phyloP scores from a whole-genome alignment of 2,329 filamentous ascomycete genomes.

The Cordyceps farinosa region DNA sequence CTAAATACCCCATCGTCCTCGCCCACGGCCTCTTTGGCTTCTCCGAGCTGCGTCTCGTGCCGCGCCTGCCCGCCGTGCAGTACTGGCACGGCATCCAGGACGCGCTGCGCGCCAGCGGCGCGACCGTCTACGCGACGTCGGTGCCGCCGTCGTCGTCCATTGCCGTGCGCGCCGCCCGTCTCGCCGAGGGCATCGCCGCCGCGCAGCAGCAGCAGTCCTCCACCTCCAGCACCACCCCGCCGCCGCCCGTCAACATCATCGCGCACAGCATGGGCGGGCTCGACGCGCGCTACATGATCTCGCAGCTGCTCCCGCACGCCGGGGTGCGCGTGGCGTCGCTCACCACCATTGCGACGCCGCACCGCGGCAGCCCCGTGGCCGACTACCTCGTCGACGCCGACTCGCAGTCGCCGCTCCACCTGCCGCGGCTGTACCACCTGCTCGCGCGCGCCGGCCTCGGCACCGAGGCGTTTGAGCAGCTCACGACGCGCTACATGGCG shows the following conservation, averaged over 20 bases:
- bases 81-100: constrained; percentile 65
- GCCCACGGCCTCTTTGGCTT: constrained; percentile 65
- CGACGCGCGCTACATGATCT: constrained; percentile 64
- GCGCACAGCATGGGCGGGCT: constrained; percentile 67
- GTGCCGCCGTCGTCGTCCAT: constrained; percentile 61
- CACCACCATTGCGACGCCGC: constrained; percentile 54
- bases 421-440: constrained; percentile 54
- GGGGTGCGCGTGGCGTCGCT: constrained; percentile 46
- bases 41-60: constrained; percentile 50
- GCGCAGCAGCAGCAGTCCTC: constrained; percentile 22
- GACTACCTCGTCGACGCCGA: constrained; percentile 47
- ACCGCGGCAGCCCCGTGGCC: constrained; percentile 53
- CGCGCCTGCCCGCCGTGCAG: constrained; percentile 52
- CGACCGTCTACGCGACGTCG: constrained; percentile 55
- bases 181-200: constrained; percentile 51
- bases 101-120: constrained; percentile 50
- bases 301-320: constrained; percentile 45
- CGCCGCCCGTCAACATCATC: constrained; percentile 69
- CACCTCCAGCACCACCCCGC: not conserved
- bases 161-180: constrained; percentile 54
- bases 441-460: constrained; percentile 51
- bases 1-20: constrained; percentile 60
- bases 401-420: constrained; percentile 41
- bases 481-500: constrained; percentile 56
- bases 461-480: constrained; percentile 58